A percentile compares a stretch with the other conserved stretches of the same genome.
phyloP scores from a whole-genome alignment of 306 rosid genomes.

The Quercus wislizeni region DNA sequence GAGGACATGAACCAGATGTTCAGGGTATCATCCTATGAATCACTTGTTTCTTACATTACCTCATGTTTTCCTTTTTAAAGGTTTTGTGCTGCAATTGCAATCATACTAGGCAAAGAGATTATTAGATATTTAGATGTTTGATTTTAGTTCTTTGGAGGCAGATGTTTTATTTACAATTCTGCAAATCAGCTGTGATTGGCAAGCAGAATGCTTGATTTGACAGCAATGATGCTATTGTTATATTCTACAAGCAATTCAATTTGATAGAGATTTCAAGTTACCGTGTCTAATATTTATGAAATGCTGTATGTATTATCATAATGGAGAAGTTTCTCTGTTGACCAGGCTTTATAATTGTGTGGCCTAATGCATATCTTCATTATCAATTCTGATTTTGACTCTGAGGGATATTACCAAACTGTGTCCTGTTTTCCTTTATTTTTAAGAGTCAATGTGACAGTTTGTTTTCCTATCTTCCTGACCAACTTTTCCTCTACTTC shows the following conservation, averaged over 20 bases:
- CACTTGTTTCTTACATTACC: neutral
- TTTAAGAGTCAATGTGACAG: neutral
- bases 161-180: neutral
- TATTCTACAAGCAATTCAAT: neutral
- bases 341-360: neutral
- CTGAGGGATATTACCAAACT: neutral
- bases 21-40: neutral
- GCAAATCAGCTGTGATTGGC: neutral
- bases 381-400: constrained; percentile 13
- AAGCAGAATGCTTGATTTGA: neutral
- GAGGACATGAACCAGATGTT: neutral
- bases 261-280: neutral
- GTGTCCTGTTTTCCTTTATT: constrained; percentile 3
- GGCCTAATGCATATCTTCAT: neutral
- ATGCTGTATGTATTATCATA: neutral
- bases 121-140: neutral
- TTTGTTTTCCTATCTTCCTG: constrained; percentile 15
- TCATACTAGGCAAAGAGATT: neutral
- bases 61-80: neutral
- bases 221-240: neutral
- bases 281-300: neutral
- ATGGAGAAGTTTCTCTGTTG: neutral
- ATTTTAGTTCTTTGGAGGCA: neutral
- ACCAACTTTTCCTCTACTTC: constrained; percentile 8
- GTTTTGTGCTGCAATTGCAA: neutral